Percentiles rank a stretch among this genome's conserved stretches.
Evolutionary conservation across 2,329 filamentous ascomycete genomes (phyloP).

Genomic region (Sphaerostilbella broomeana): DNA sequence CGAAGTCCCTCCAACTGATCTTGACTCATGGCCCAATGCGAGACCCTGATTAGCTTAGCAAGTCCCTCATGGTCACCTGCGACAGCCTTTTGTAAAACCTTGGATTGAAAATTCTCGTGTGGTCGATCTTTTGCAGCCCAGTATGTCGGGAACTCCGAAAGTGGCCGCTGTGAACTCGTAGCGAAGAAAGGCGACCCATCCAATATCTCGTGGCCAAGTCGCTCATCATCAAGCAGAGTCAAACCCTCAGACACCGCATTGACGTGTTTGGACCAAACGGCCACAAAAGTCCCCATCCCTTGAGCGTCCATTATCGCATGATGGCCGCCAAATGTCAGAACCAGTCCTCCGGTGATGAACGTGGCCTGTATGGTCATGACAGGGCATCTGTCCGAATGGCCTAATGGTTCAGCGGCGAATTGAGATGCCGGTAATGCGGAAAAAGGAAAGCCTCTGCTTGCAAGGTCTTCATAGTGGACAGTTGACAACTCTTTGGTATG

Average conservation of each 20-base stretch:
- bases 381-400: conserved; percentile 8
- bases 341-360: conserved; percentile 11
- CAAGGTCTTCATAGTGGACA: conserved; percentile 8
- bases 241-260: conserved; percentile 7
- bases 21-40: conserved; percentile 10
- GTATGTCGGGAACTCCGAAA: conserved; percentile 10
- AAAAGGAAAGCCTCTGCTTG: conserved; percentile 8
- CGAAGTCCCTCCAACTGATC: conserved; percentile 9
- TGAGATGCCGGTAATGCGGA: conserved; percentile 8
- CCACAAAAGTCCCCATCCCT: conserved; percentile 11
- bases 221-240: conserved; percentile 3
- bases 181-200: conserved; percentile 8
- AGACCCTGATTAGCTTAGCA: conserved; percentile 9
- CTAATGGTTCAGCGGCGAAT: conserved; percentile 8
- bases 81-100: conserved; percentile 10
- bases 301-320: conserved; percentile 14
- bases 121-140: conserved; percentile 5
- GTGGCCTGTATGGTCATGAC: conserved; percentile 13
- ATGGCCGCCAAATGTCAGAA: conserved; percentile 12
- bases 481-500: conserved; percentile 11
- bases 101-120: conserved; percentile 11
- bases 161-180: conserved; percentile 9
- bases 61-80: conserved; percentile 8
- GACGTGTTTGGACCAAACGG: conserved; percentile 12
- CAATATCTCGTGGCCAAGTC: conserved; percentile 2